Evolutionary conservation across 805 yeast species (phyloP), one percentile per base, ranked within the genome.

Genomic region (Saccharomycopsis babjevae): DNA sequence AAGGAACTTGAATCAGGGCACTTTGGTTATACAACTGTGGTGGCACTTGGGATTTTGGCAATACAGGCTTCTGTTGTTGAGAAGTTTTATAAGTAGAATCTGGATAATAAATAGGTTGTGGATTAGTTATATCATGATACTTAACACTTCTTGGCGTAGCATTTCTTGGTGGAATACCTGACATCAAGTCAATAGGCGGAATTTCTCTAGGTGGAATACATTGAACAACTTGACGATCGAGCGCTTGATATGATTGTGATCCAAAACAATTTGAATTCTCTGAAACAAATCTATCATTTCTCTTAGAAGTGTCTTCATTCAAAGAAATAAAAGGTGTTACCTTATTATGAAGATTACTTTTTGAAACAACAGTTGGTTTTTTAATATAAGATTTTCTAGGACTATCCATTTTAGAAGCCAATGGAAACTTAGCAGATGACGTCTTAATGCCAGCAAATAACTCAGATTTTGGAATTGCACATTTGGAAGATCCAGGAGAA

Each of bases 391-490:
- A 38, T 38, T 56, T 56, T 40, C 58, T 56, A n/a, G 58, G 28
- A 22, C 20, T 10, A 22, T 36, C 59, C 18, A 32, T 50, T 46
- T 55, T 57, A 18, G 52, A 46, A 25, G 15, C 15, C n/a, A 46
- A 46, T 13, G 52, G 52, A 10, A 32, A n/a, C 6, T 20, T 43
- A 34, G 54, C 18, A 30, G 36, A 13, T 13, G 36, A 30, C 3
- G 59, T 42, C 16, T 25, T 43, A 34, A 56, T 56, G 50, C 59
- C 61, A 50, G 57, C 32, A 50, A 59, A 46, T 15, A 54, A 1
- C 39, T 59, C 62, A 5, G 62, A 50, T 30, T 60, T 60, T 13
- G 28, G 42, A 7, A 40, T 20, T 32, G 25, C 18, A 32, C 16
- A 46, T 18, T 50, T 42, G 7, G 54, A n/a, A 36, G 39, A 11